Base-by-base conservation (phyloP, 345 rosid species). In the Arabidopsis arenosa region DNA sequence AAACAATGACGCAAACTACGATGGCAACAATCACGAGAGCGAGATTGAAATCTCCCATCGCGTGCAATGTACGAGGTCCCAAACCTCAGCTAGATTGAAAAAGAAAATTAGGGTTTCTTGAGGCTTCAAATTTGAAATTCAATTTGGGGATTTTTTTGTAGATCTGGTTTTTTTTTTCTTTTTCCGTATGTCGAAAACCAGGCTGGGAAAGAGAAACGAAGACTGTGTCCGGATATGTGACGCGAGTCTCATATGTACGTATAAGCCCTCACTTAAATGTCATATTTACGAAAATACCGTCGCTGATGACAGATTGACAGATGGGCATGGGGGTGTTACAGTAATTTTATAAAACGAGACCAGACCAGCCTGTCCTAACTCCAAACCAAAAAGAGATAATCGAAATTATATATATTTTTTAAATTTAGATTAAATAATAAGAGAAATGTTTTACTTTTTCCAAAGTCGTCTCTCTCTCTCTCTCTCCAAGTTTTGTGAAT, bases 41-140 rank as follows among this genome's bases (percentile, higher is more conserved):
- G 86, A 93, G 96, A 81, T 93, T 93, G 75, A 93, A 93, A 86
- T 93, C 98, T 75, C 98, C 91, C 98, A 93, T 93, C 52, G 80
- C 49, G 49, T 49, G 14, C 48, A 74, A 64, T 55, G 65, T 37
- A 75, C 73, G 67, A 66, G 66, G 61, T 47, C 32, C 7, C 66
- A 14, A 53, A 68, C 76, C 70, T 73, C 56, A 73, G 83, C 77
- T 64, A 64, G 80, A 80, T 71, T 44, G 48, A 64, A 60, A 64
- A 61, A n/a, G n/a, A 61, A 59, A 0, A 10, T 44, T 76, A 85
- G 82, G 85, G 75, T 59, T 82, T 51, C 37, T 60, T 26, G 11
- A n/a, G 61, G 41, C 13, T 59, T 69, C 39, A 45, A 55, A 33
- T 33, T 68, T 35, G 49, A 56, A 57, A 8, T 53, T 52, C 35